Evolutionary conservation across 1,139 yeast genomes (phyloP), one percentile per base, ranked within the genome.

Genomic region (Magnusiomyces sp.): DNA sequence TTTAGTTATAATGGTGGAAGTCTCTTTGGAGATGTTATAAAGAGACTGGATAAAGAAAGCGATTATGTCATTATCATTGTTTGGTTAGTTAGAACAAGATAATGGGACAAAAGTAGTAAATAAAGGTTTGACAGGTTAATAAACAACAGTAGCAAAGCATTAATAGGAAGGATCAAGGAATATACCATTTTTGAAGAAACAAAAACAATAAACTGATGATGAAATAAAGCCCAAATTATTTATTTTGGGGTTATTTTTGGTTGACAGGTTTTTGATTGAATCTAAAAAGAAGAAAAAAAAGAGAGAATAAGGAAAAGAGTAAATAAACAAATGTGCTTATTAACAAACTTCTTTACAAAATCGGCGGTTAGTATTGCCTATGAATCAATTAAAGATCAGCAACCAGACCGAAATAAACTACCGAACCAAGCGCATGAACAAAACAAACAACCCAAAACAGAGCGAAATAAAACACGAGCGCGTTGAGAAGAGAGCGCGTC

Each of bases 11-110:
- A 66, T 73, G 17, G 76, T 67, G 50, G 76, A 71, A 0, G 95
- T 84, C 34, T 77, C 83, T 10, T 81, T 72, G n/a, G 87, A 73
- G 55, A 86, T 75, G 1, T 80, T 67, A 62, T 86, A 85, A 52
- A 88, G 69, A 2, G 42, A 19, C 27, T 40, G 27, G 9, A 34
- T 13, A 34, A 34, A n/a, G 16, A 34, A 34, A 34, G 78, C 29
- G 34, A 34, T 13, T 14, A 34, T 13, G 37, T 23, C 29, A 23
- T 23, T 23, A 23, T 23, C 29, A 7, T 23, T 4, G 29, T 23
- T 23, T 23, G 29, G 29, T 23, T 23, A 23, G 29, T 23, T 23
- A 23, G 29, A 23, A 23, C 29, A 23, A 23, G 29, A 23, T 23
- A 23, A 23, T 23, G 29, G 29, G 29, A 23, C 17, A 37, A 9